Conservation (phyloP, 176 grass and related monocot genomes). For the Hordeum vulgare region DNA sequence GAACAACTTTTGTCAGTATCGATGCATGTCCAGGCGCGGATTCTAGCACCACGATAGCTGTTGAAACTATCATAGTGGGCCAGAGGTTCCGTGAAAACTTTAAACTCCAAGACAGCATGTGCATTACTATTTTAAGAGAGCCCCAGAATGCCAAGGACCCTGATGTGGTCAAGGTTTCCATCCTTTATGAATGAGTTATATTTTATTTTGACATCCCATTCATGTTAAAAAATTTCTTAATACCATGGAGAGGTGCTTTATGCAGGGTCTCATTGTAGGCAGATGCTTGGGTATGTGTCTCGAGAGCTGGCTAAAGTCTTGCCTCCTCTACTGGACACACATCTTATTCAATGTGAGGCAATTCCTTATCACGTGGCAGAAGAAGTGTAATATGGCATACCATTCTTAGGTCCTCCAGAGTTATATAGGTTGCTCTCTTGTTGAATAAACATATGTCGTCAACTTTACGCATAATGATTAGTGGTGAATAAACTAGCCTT, state of each 20-base stretch:
- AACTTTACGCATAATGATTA: background rate
- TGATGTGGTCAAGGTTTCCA: constrained; percentile 79
- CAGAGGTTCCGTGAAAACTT: constrained; percentile 58
- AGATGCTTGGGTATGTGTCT: constrained; percentile 76
- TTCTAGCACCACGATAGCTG: constrained; percentile 16
- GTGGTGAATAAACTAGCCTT: background rate
- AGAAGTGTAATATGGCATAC: background rate
- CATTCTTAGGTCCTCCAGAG: background rate
- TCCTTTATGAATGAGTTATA: background rate
- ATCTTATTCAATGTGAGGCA: constrained; percentile 61
- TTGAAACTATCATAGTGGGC: constrained; percentile 76
- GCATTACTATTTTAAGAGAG: constrained; percentile 49
- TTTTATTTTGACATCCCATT: constrained; percentile 4
- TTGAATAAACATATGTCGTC: background rate
- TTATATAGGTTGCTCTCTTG: background rate
- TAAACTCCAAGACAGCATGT: constrained; percentile 45
- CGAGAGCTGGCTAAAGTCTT: constrained; percentile 69
- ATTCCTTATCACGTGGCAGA: background rate
- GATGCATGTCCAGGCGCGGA: constrained; percentile 1
- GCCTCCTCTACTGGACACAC: constrained; percentile 68
- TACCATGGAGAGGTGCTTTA: constrained; percentile 56
- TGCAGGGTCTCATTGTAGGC: constrained; percentile 29
- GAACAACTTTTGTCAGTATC: too few relatives aligned
- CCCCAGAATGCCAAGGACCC: constrained; percentile 59
- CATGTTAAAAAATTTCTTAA: background rate